phyloP scores from a whole-genome alignment of 345 rosid genomes.

The Eucalyptus cloeziana region DNA sequence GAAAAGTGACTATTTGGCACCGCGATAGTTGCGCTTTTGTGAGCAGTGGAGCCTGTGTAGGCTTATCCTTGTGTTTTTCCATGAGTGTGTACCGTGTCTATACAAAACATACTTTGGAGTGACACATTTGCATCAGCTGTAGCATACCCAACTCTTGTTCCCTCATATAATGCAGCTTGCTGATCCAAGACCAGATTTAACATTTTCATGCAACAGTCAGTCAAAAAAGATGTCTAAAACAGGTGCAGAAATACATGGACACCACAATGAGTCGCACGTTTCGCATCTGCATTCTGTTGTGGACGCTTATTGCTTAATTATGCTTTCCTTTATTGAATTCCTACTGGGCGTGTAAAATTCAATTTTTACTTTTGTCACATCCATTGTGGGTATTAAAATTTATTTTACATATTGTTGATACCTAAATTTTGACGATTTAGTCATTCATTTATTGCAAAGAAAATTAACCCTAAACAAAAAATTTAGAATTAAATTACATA shows the following conservation, averaged over 20 bases:
- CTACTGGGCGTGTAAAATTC: not conserved
- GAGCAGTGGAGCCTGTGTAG: not conserved
- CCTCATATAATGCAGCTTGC: slow-evolving; percentile 31
- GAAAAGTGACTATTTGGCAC: slow-evolving; percentile 7
- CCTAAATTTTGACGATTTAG: no score
- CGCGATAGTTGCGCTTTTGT: not conserved
- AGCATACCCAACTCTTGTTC: slow-evolving; percentile 46
- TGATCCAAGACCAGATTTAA: slow-evolving; percentile 17
- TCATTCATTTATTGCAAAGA: no score
- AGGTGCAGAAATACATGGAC: not conserved
- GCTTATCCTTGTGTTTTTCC: not conserved
- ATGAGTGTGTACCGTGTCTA: not conserved
- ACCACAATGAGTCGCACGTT: no score
- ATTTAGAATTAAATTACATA: no score
- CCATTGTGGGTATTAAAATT: not conserved
- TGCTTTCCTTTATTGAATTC: not conserved
- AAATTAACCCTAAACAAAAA: no score
- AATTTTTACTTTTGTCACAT: not conserved
- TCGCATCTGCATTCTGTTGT: not conserved
- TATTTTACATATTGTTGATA: no score
- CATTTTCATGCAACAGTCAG: not conserved
- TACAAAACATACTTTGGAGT: slow-evolving; percentile 33
- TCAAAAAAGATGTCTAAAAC: not conserved
- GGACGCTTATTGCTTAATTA: not conserved
- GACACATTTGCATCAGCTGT: slow-evolving; percentile 72